A percentile compares a stretch with the other conserved stretches of the same genome.
phyloP scores from a whole-genome alignment of 176 grass and related monocot species.

The Eleusine indica region DNA sequence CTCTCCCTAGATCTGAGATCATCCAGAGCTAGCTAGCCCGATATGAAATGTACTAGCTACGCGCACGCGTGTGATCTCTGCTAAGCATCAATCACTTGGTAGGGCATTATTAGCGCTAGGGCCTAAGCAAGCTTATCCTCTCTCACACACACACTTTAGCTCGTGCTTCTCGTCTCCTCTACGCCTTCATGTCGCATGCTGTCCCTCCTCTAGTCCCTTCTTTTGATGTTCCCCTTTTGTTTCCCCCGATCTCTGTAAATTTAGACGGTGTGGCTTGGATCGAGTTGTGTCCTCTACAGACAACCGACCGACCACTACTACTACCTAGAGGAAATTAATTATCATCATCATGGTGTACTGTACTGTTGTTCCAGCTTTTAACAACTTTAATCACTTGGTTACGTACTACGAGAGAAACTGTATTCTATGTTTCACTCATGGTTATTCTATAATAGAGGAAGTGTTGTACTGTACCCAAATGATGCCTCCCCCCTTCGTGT shows the following conservation, averaged over 20 bases:
- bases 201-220: slow-evolving; percentile 7
- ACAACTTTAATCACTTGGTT: slow-evolving; percentile 39
- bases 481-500: neutral
- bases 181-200: neutral
- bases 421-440: slow-evolving; percentile 11
- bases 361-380: slow-evolving; percentile 35
- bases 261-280: slow-evolving; percentile 62
- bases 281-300: slow-evolving; percentile 80
- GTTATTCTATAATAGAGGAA: slow-evolving; percentile 3
- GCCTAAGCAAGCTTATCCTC: slow-evolving; percentile 53
- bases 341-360: slow-evolving; percentile 32
- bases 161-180: slow-evolving; percentile 31
- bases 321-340: slow-evolving; percentile 61
- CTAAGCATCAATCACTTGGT: slow-evolving; percentile 36
- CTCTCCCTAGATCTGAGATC: slow-evolving; percentile 50
- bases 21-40: neutral
- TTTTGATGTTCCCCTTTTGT: slow-evolving; percentile 22
- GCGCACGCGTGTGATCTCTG: slow-evolving; percentile 28
- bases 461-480: neutral
- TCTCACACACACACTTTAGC: slow-evolving; percentile 33
- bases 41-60: slow-evolving; percentile 42
- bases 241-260: slow-evolving; percentile 47
- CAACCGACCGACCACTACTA: slow-evolving; percentile 91
- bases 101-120: slow-evolving; percentile 65
- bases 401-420: slow-evolving; percentile 30